phyloP scores from a whole-genome alignment of 2,329 filamentous ascomycete genomes.

The Teratosphaeria gauchensis region DNA sequence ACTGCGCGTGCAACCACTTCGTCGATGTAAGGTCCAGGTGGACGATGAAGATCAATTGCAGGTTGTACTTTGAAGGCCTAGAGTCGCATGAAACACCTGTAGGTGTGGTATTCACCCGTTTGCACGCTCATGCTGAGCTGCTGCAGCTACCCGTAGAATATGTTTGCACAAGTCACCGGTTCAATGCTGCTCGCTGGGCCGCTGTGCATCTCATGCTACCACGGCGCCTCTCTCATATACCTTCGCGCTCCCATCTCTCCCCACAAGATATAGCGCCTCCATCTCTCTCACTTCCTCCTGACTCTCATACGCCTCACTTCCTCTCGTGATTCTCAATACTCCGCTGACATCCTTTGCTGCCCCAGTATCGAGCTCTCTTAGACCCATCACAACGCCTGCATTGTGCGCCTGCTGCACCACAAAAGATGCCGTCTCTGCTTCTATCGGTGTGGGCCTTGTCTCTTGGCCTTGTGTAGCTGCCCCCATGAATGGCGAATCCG shows the following conservation, averaged over 20 bases:
- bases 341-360: conserved; percentile 87
- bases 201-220: not conserved
- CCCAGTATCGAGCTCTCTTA: conserved; percentile 74
- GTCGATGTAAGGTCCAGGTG: not conserved
- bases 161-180: no score
- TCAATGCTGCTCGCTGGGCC: no score
- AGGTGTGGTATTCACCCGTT: not conserved
- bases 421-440: conserved; percentile 62
- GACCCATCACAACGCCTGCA: conserved; percentile 59
- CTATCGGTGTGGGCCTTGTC: conserved; percentile 49
- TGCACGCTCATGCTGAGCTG: not conserved
- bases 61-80: not conserved
- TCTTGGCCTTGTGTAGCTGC: conserved; percentile 24
- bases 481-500: conserved; percentile 60
- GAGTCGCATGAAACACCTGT: not conserved
- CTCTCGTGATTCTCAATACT: conserved; percentile 65
- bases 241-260: conserved; percentile 65
- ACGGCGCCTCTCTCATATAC: conserved; percentile 70
- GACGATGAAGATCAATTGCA: not conserved
- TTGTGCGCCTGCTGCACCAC: conserved; percentile 63
- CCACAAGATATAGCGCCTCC: conserved; percentile 74
- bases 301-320: conserved; percentile 30
- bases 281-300: conserved; percentile 38
- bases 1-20: not conserved
- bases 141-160: not conserved